Conservation (phyloP, 2,329 filamentous ascomycete genomes). For the Dactylellina sp. region DNA sequence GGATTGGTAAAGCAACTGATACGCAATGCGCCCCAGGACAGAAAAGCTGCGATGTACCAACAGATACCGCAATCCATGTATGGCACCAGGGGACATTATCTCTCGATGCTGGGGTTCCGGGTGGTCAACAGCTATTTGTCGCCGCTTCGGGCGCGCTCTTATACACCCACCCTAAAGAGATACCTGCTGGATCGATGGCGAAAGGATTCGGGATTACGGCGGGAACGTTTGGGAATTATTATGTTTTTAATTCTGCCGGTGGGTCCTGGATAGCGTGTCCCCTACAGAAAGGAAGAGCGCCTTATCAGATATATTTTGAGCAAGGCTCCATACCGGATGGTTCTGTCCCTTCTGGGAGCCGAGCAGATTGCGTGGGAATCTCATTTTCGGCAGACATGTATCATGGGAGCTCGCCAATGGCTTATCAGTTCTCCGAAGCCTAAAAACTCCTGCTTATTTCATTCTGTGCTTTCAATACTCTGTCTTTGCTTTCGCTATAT, state of each 20-base stretch:
- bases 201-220: not conserved
- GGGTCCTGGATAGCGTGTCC: constrained; percentile 25
- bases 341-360: constrained; percentile 2
- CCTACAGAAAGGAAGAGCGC: not conserved
- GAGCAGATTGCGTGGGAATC: constrained; percentile 18
- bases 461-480: too few relatives aligned
- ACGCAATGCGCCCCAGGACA: not conserved
- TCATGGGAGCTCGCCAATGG: not conserved
- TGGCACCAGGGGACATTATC: constrained; percentile 11
- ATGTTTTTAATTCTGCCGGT: not conserved
- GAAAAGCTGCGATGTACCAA: not conserved
- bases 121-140: constrained; percentile 7
- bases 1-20: constrained; percentile 5
- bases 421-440: constrained; percentile 7
- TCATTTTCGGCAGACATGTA: not conserved
- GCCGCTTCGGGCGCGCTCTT: not conserved
- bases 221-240: constrained; percentile 2
- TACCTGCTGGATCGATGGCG: not conserved
- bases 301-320: constrained; percentile 28
- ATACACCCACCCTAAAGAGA: not conserved
- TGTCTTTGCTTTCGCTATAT: too few relatives aligned
- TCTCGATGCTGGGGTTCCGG: not conserved
- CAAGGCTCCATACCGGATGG: not conserved
- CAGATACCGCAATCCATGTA: constrained; percentile 12
- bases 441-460: too few relatives aligned